phyloP scores from a whole-genome alignment of 176 grass and related monocot genomes.

The Oropetium thomaeum region DNA sequence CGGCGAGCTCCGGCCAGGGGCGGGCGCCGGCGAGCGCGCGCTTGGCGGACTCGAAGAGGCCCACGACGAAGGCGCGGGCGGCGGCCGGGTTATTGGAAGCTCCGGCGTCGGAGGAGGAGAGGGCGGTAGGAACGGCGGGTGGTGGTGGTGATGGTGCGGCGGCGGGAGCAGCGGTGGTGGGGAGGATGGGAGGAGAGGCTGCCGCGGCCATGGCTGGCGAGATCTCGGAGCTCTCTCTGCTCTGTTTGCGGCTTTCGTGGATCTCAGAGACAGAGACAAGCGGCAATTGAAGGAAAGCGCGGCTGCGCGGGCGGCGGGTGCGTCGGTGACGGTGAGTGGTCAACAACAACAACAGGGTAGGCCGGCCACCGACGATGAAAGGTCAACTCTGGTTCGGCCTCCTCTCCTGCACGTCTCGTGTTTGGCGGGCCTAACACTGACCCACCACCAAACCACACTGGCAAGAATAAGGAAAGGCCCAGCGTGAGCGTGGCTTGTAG shows the following conservation, averaged over 20 bases:
- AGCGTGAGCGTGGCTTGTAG: no score
- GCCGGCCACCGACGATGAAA: no score
- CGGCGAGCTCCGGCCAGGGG: conserved; percentile 38
- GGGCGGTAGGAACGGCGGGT: not conserved
- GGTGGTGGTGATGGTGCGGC: not conserved
- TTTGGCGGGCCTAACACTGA: no score
- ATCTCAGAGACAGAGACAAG: not conserved
- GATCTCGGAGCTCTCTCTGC: not conserved
- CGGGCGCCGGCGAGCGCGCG: conserved; percentile 38
- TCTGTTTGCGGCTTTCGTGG: not conserved
- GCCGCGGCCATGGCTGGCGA: conserved; percentile 13
- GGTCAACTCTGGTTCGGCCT: no score
- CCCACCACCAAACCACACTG: no score
- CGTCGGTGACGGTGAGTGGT: no score
- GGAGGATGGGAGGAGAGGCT: conserved; percentile 18
- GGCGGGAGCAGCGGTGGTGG: not conserved
- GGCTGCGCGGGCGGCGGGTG: no score
- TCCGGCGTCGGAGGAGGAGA: conserved; percentile 5
- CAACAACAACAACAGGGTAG: no score
- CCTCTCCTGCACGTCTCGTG: no score
- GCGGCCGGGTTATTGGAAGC: not conserved
- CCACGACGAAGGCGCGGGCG: conserved; percentile 22
- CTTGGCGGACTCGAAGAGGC: conserved; percentile 26
- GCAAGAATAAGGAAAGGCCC: no score
- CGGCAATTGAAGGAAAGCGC: no score